Evolutionary conservation across 495 filamentous ascomycete genomes (phyloP), one percentile per base, ranked within the genome.

Genomic region (Talaromyces ruber): DNA sequence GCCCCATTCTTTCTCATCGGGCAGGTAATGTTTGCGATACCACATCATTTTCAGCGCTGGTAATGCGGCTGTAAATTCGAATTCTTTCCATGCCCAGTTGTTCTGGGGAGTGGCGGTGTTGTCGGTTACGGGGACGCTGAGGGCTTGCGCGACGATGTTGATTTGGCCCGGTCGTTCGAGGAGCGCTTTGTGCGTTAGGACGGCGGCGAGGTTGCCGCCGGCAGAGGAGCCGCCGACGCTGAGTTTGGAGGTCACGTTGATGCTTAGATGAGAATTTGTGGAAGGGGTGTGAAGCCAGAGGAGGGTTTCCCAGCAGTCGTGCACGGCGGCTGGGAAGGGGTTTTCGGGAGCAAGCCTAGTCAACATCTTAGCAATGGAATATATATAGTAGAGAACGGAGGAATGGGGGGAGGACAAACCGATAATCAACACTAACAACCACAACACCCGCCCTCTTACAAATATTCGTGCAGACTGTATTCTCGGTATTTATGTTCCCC

Each of bases 401-500:
- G 39, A 8, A 45, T 8, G 3, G 9, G 32, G n/a, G 21, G 43
- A 9, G 34, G 43, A 14, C 14, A 57, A 70, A 82, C 82, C 82
- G 74, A 62, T 84, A 85, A 62, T 85, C 82, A 2, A 83, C 80
- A 6, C 76, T 78, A 12, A 85, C 71, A 16, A 84, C 82, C 1
- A 84, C 81, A 60, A 77, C 81, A 18, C 73, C 74, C 1, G 74
- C 76, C 24, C 81, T 69, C 28, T 69, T 70, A 62, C 82, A 84
- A 12, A 85, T 66, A 64, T 84, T 79, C 45, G 79, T 78, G 58
- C 79, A 82, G n/a, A 85, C 80, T 24, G 76, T 74, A 58, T 84
- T 85, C 70, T 84, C 82, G 1, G 82, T 84, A 51, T 84, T 75
- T 45, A 85, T 83, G 45, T 79, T 82, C 0, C 82, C 82, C 51